Conservation (phyloP, 2,329 filamentous ascomycete genomes). For the Colletotrichum musae region DNA sequence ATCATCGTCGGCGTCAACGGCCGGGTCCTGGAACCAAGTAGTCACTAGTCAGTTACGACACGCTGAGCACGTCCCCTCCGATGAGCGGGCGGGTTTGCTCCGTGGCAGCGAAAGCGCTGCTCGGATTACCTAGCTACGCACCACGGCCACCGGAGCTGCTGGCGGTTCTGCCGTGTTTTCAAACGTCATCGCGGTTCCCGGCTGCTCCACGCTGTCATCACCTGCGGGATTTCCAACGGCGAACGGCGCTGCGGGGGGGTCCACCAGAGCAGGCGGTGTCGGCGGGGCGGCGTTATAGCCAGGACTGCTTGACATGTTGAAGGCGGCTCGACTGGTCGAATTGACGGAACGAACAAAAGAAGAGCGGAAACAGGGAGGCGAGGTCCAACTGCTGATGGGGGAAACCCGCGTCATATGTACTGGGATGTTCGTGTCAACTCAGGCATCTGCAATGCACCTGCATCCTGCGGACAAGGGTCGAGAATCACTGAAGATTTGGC, state of each 20-base stretch:
- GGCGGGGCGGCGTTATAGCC: neutral
- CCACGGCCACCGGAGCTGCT: constrained; percentile 2
- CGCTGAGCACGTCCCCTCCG: neutral
- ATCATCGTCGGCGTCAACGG: neutral
- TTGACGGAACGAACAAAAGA: neutral
- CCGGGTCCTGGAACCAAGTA: neutral
- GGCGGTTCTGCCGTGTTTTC: neutral
- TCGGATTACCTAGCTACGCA: neutral
- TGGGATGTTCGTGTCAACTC: neutral
- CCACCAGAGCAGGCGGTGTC: neutral
- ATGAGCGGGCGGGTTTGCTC: neutral
- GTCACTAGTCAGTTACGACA: neutral
- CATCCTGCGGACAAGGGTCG: constrained; percentile 4
- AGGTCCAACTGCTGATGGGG: neutral
- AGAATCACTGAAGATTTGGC: neutral
- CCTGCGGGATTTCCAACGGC: neutral
- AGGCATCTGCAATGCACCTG: neutral
- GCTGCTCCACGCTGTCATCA: neutral
- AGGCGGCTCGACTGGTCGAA: neutral
- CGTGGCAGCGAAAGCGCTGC: neutral
- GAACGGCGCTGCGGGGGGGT: neutral
- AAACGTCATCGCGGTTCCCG: neutral
- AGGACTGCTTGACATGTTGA: neutral
- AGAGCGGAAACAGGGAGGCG: neutral
- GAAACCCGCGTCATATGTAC: neutral